phyloP scores from a whole-genome alignment of 2,329 filamentous ascomycete species.

The Fusarium acutatum region DNA sequence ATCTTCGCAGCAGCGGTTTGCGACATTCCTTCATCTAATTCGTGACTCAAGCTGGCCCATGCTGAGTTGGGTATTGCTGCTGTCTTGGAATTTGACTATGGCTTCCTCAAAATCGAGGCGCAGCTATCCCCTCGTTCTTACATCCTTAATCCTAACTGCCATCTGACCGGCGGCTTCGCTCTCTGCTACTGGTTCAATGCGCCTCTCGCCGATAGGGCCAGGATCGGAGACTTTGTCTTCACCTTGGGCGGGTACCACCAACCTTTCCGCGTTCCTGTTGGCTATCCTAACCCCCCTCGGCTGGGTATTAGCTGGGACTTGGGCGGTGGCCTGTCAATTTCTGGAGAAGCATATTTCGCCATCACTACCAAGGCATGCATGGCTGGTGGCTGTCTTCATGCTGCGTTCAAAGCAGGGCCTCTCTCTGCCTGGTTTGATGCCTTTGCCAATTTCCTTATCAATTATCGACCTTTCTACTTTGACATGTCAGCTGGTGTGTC shows the following conservation, averaged over 20 bases:
- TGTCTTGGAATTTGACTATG: conserved; percentile 47
- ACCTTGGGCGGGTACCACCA: conserved; percentile 56
- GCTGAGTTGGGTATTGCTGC: conserved; percentile 50
- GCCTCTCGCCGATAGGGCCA: conserved; percentile 14
- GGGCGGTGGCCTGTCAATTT: conserved; percentile 44
- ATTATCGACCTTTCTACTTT: not conserved
- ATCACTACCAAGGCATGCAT: conserved; percentile 56
- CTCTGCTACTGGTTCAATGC: conserved; percentile 51
- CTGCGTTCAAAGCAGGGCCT: conserved; percentile 42
- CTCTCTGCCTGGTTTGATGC: conserved; percentile 52
- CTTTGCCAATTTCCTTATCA: conserved; percentile 51
- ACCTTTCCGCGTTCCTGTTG: conserved; percentile 44
- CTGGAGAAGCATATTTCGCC: conserved; percentile 55
- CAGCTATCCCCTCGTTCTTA: conserved; percentile 52
- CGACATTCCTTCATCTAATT: conserved; percentile 40
- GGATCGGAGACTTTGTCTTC: conserved; percentile 54
- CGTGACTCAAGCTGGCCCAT: conserved; percentile 43
- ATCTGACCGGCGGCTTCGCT: conserved; percentile 54
- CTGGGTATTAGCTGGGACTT: conserved; percentile 51
- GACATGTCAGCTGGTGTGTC: not conserved
- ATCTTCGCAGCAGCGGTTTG: conserved; percentile 46
- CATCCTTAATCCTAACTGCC: conserved; percentile 51
- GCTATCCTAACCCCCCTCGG: conserved; percentile 51
- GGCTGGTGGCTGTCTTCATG: conserved; percentile 50
- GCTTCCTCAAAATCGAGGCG: conserved; percentile 49